Conservation (phyloP, 495 filamentous ascomycete species). For the Xylaria telfairii region DNA sequence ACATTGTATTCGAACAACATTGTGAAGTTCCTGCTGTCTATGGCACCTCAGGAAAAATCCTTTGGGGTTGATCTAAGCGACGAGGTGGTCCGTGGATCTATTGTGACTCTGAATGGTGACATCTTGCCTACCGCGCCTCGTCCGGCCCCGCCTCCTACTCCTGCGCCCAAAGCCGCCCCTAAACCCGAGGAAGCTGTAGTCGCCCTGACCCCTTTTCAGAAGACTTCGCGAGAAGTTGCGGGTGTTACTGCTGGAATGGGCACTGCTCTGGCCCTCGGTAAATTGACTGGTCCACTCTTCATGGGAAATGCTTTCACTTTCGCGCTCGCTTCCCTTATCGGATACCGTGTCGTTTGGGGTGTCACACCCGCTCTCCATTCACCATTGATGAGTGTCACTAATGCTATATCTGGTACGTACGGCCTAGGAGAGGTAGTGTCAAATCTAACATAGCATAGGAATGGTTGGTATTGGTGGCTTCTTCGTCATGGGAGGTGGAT, state of each 20-base stretch:
- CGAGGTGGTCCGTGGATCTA: constrained; percentile 79
- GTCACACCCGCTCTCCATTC: constrained; percentile 78
- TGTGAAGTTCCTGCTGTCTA: constrained; percentile 79
- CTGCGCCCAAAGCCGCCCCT: constrained; percentile 55
- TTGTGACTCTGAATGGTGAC: constrained; percentile 75
- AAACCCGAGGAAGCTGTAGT: constrained; percentile 63
- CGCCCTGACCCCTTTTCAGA: constrained; percentile 78
- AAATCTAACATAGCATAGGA: constrained; percentile 38
- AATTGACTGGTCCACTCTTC: constrained; percentile 76
- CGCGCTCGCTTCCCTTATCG: constrained; percentile 76
- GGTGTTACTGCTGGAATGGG: constrained; percentile 76
- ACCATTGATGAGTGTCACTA: constrained; percentile 85
- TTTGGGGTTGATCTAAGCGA: constrained; percentile 78
- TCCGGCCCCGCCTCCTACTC: constrained; percentile 70
- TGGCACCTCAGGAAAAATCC: constrained; percentile 73
- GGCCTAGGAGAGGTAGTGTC: no score
- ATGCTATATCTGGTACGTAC: constrained; percentile 73
- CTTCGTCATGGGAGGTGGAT: constrained; percentile 80
- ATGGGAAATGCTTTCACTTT: constrained; percentile 85
- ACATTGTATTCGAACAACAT: constrained; percentile 89
- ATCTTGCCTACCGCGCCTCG: constrained; percentile 75
- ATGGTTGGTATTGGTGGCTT: constrained; percentile 85
- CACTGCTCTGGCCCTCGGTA: constrained; percentile 72
- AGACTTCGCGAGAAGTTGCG: constrained; percentile 71
- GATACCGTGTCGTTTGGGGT: constrained; percentile 83